Percentiles rank a stretch among this genome's conserved stretches.
These are phyloP conservation scores for Ceratobasidium sp. DNA, from an alignment of 1,284 basidiomycete species.

Conservation along the genomic window DNA sequence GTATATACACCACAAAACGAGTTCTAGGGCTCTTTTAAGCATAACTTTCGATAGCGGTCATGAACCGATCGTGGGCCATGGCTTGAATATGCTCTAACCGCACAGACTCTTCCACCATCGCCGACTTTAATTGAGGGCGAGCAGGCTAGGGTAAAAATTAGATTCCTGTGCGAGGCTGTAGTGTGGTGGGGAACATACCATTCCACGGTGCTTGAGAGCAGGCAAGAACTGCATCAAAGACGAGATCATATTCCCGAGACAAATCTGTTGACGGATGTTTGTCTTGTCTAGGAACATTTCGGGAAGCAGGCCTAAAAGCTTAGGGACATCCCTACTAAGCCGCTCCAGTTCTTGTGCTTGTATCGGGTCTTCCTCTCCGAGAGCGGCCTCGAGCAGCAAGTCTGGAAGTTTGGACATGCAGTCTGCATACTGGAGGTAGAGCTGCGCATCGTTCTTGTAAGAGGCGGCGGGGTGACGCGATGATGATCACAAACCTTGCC, in stretches of 20 bases:
- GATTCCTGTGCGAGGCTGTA: slow-evolving; percentile 2
- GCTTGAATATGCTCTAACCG: slow-evolving; percentile 67
- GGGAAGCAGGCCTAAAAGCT: slow-evolving; percentile 76
- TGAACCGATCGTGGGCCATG: slow-evolving; percentile 63
- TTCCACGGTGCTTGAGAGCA: slow-evolving; percentile 67
- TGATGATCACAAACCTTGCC: slow-evolving; percentile 72
- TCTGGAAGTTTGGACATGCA: slow-evolving; percentile 72
- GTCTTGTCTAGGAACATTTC: slow-evolving; percentile 69
- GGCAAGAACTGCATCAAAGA: slow-evolving; percentile 72
- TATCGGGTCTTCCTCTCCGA: slow-evolving; percentile 61
- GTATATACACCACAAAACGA: not conserved
- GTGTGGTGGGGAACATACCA: slow-evolving; percentile 62
- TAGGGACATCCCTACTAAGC: slow-evolving; percentile 71
- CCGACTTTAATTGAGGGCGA: slow-evolving; percentile 60
- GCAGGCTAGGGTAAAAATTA: slow-evolving; percentile 47
- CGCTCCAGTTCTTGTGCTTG: slow-evolving; percentile 70
- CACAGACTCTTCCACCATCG: slow-evolving; percentile 63
- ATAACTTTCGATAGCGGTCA: slow-evolving; percentile 39
- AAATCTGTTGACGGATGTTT: slow-evolving; percentile 73
- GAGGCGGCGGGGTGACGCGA: not conserved
- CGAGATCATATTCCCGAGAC: slow-evolving; percentile 78
- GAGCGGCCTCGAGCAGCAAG: slow-evolving; percentile 58
- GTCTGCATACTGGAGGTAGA: slow-evolving; percentile 76
- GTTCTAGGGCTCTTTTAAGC: slow-evolving; percentile 13
- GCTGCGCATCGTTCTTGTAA: slow-evolving; percentile 58